Percentiles rank a stretch among this genome's conserved stretches.
Evolutionary conservation across 2,329 filamentous ascomycete species (phyloP).

Genomic region (Diaporthe citriasiana): DNA sequence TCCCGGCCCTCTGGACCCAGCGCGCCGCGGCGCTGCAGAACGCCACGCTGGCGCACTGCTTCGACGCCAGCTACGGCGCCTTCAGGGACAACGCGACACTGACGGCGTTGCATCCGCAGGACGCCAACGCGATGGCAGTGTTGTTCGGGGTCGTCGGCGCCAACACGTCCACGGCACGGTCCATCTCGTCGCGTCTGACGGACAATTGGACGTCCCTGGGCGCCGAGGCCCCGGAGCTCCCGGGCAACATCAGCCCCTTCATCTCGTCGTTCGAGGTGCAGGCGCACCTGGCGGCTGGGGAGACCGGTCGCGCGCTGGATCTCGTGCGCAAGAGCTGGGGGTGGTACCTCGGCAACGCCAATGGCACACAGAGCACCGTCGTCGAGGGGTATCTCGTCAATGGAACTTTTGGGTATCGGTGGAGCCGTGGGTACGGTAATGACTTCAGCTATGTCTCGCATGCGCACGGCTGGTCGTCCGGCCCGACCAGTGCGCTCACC

Average conservation of each 20-base stretch:
- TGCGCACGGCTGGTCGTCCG: conserved; percentile 64
- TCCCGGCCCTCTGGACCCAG: conserved; percentile 57
- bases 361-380: conserved; percentile 70
- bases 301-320: conserved; percentile 65
- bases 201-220: conserved; percentile 70
- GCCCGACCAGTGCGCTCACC: conserved; percentile 62
- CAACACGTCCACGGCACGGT: conserved; percentile 50
- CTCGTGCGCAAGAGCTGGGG: conserved; percentile 71
- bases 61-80: conserved; percentile 62
- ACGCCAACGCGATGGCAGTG: conserved; percentile 70
- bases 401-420: conserved; percentile 70
- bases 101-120: conserved; percentile 69
- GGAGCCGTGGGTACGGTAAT: conserved; percentile 64
- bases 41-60: conserved; percentile 63
- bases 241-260: conserved; percentile 70
- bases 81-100: conserved; percentile 67
- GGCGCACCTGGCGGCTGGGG: conserved; percentile 64
- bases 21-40: conserved; percentile 57
- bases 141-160: conserved; percentile 60
- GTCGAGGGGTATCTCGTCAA: conserved; percentile 71
- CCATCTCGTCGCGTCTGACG: conserved; percentile 60
- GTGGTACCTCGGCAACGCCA: conserved; percentile 70
- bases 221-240: conserved; percentile 68
- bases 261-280: conserved; percentile 72
- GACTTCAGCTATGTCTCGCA: conserved; percentile 64